These are phyloP conservation scores for Trichoderma atroviride DNA, from an alignment of 2,329 filamentous ascomycete species.

Conservation along the genomic window DNA sequence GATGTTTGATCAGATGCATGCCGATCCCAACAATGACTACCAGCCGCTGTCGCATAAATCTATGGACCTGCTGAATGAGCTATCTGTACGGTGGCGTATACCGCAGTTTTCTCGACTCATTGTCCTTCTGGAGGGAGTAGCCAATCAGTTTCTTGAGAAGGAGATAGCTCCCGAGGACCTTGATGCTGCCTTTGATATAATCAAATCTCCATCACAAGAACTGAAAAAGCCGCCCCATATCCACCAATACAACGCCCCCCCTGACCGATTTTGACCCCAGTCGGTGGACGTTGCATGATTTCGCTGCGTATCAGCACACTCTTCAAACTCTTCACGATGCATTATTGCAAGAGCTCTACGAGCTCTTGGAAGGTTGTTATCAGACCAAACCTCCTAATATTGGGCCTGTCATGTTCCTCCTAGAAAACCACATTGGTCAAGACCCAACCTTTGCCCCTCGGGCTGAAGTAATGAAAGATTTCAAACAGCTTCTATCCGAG, in stretches of 20 bases:
- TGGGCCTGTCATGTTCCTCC: slow-evolving; percentile 74
- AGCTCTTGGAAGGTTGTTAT: slow-evolving; percentile 84
- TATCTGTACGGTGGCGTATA: slow-evolving; percentile 86
- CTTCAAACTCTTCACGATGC: slow-evolving; percentile 77
- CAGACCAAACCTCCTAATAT: slow-evolving; percentile 84
- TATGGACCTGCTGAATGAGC: slow-evolving; percentile 79
- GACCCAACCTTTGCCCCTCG: slow-evolving; percentile 76
- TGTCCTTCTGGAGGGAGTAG: slow-evolving; percentile 79
- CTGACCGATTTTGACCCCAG: slow-evolving; percentile 60
- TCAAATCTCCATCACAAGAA: slow-evolving; percentile 72
- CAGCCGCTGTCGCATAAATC: slow-evolving; percentile 74
- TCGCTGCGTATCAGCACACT: slow-evolving; percentile 71
- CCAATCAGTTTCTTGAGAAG: slow-evolving; percentile 82
- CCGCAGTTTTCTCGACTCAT: slow-evolving; percentile 80
- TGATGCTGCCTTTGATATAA: slow-evolving; percentile 78
- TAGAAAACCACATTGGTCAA: slow-evolving; percentile 79
- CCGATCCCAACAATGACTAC: slow-evolving; percentile 52
- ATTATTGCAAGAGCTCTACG: slow-evolving; percentile 82
- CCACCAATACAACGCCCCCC: slow-evolving; percentile 52
- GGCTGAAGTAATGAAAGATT: slow-evolving; percentile 70
- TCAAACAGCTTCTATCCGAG: slow-evolving; percentile 70
- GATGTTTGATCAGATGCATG: slow-evolving; percentile 62
- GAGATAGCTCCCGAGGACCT: slow-evolving; percentile 80
- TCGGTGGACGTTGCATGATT: slow-evolving; percentile 71
- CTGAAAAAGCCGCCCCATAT: slow-evolving; percentile 65